phyloP scores from a whole-genome alignment of 352 stramenopile species.

The Phytopythium oedochilum region DNA sequence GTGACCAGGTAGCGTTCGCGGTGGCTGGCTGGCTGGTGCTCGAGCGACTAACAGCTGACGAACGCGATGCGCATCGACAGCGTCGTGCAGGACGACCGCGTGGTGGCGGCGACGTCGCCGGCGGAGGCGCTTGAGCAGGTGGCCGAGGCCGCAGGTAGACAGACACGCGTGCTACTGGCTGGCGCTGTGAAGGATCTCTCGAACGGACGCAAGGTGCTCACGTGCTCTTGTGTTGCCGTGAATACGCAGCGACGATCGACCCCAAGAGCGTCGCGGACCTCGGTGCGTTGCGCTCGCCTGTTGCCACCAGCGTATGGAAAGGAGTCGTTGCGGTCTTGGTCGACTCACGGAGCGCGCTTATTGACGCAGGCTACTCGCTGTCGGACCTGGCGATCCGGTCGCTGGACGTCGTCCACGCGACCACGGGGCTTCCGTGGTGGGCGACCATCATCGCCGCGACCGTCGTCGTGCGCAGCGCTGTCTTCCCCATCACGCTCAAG shows the following conservation, averaged over 20 bases:
- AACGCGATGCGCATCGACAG: slow-evolving; percentile 7
- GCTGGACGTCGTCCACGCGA: slow-evolving; percentile 71
- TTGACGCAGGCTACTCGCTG: slow-evolving; percentile 41
- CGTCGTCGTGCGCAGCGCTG: slow-evolving; percentile 59
- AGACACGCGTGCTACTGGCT: neutral
- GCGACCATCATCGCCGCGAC: slow-evolving; percentile 81
- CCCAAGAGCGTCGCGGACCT: slow-evolving; percentile 55
- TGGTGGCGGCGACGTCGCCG: slow-evolving; percentile 35
- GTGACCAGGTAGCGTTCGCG: slow-evolving; percentile 31
- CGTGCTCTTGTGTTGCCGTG: slow-evolving; percentile 2
- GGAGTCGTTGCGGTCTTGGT: neutral
- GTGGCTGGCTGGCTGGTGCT: too few species aligned
- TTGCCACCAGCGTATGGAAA: too few species aligned
- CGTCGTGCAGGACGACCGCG: slow-evolving; percentile 37
- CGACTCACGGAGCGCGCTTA: neutral
- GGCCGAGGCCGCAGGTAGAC: slow-evolving; percentile 29
- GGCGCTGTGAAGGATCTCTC: too few species aligned
- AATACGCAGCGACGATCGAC: slow-evolving; percentile 35
- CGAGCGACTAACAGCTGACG: too few species aligned
- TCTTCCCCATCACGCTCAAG: slow-evolving; percentile 77
- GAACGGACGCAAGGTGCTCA: neutral
- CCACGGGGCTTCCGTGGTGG: slow-evolving; percentile 86
- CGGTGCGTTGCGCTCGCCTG: slow-evolving; percentile 6
- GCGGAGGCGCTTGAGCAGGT: slow-evolving; percentile 38
- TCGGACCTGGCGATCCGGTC: slow-evolving; percentile 71